Evolutionary conservation across 352 stramenopile genomes (phyloP).

Genomic region (Phytophthora capsici): DNA sequence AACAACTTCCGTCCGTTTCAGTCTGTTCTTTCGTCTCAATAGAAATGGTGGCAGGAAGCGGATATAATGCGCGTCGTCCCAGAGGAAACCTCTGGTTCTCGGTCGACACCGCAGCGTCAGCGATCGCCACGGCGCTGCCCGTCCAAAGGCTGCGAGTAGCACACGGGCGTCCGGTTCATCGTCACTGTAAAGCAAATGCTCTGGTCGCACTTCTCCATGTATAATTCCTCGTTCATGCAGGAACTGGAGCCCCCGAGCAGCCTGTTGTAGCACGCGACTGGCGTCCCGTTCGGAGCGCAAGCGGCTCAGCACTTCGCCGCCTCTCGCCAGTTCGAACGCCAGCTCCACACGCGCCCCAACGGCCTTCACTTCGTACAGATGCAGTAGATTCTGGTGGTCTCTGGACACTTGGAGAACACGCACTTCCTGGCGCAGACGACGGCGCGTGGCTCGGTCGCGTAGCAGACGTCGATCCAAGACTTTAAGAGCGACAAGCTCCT

Average conservation of each 20-base stretch:
- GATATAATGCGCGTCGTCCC: constrained; percentile 63
- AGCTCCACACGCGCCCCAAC: constrained; percentile 61
- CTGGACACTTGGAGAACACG: constrained; percentile 53
- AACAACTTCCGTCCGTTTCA: neutral
- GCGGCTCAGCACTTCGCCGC: constrained; percentile 63
- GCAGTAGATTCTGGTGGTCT: constrained; percentile 70
- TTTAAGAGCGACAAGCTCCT: constrained; percentile 78
- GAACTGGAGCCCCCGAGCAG: constrained; percentile 56
- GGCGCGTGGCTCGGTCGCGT: constrained; percentile 43
- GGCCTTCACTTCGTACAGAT: constrained; percentile 67
- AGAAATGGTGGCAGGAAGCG: constrained; percentile 75
- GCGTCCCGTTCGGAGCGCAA: constrained; percentile 63
- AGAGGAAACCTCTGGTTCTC: constrained; percentile 41
- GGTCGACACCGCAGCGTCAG: constrained; percentile 37
- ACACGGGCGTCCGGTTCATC: constrained; percentile 67
- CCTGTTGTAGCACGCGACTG: constrained; percentile 55
- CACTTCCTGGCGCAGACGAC: constrained; percentile 77
- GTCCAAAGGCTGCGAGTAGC: constrained; percentile 71
- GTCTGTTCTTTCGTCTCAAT: constrained; percentile 31
- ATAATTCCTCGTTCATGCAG: constrained; percentile 60
- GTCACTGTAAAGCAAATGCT: constrained; percentile 81
- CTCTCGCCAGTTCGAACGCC: constrained; percentile 75
- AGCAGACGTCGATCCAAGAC: constrained; percentile 67
- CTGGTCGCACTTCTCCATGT: constrained; percentile 72
- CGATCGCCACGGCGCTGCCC: constrained; percentile 52